Conservation (phyloP, 1,284 basidiomycete genomes). For the Schizophyllum commune region DNA sequence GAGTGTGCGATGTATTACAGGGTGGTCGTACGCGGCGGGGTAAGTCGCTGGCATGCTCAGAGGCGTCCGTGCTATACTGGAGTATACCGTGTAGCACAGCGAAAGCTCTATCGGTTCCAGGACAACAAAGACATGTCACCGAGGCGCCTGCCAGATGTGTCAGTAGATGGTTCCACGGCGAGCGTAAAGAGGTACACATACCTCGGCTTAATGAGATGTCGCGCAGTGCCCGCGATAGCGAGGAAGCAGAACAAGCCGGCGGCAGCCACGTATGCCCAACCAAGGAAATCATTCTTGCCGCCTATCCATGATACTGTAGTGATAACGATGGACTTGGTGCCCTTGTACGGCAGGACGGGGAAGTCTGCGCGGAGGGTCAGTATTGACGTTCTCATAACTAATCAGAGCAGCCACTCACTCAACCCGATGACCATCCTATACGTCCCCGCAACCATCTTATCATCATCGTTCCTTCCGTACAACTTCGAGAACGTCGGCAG, state of each 20-base stretch:
- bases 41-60: not conserved
- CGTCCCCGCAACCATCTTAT: slow-evolving; percentile 63
- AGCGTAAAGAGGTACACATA: slow-evolving; percentile 28
- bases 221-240: slow-evolving; percentile 81
- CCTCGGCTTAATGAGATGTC: slow-evolving; percentile 91
- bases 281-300: slow-evolving; percentile 95
- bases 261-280: slow-evolving; percentile 92
- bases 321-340: slow-evolving; percentile 95
- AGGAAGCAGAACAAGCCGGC: slow-evolving; percentile 84
- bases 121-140: slow-evolving; percentile 83
- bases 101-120: slow-evolving; percentile 59
- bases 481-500: slow-evolving; percentile 95
- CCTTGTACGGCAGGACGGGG: slow-evolving; percentile 86
- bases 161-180: not conserved
- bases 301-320: slow-evolving; percentile 98
- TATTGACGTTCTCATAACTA: slow-evolving; percentile 3
- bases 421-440: slow-evolving; percentile 78
- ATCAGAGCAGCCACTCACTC: slow-evolving; percentile 49
- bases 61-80: not conserved
- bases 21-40: not conserved
- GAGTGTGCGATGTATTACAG: not conserved
- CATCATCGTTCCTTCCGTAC: slow-evolving; percentile 85
- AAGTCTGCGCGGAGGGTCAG: slow-evolving; percentile 56
- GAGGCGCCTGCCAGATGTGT: slow-evolving; percentile 42
- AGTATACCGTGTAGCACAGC: not conserved